Base-by-base conservation (phyloP, 2,329 filamentous ascomycete species). In the Delphinella strobiligena region DNA sequence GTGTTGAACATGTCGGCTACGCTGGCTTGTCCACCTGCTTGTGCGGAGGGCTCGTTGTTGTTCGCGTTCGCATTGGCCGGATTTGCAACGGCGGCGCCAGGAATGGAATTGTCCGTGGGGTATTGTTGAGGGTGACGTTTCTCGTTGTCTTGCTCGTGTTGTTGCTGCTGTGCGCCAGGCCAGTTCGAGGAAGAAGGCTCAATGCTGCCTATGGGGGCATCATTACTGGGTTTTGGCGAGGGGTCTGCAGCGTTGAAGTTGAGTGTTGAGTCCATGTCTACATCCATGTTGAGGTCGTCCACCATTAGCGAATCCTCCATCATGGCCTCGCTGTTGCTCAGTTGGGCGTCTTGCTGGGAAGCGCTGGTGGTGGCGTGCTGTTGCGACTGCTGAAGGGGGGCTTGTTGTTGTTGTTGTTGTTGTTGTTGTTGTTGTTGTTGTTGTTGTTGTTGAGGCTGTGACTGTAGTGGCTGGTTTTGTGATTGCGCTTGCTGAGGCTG, bases 261-360 rank as follows among this genome's bases (percentile, higher is more conserved):
- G 16, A 51, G 39, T 19, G 44, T 40, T 1, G 41, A 41, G 12
- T 38, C 45, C 15, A 47, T 39, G 32, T 49, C 47, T 34, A 52
- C 36, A 27, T 48, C 46, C 34, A 51, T 46, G 32, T 51, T 49
- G 42, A 52, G 49, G 37, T 45, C 51, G 17, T 48, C 47, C 46
- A 53, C 47, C 46, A 53, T 48, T 14, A 45, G 27, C 12, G 42
- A 39, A 19, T 46, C 45, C 24, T 49, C 40, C n/a, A 30, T 44
- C 43, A 47, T 45, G 22, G 44, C 42, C 34, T 49, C 41, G 27
- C 36, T 45, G 7, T 44, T 19, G n/a, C 37, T 36, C 15, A 43
- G 35, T 14, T 80, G 81, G 17, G 78, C 78, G 56, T 87, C 78
- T 15, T 35, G 36, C 14, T 39, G 47, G 11, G 12, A 33, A 19